Evolutionary conservation across 805 yeast species (phyloP), one percentile per base, ranked within the genome.

Genomic region (Hanseniaspora osmophila): DNA sequence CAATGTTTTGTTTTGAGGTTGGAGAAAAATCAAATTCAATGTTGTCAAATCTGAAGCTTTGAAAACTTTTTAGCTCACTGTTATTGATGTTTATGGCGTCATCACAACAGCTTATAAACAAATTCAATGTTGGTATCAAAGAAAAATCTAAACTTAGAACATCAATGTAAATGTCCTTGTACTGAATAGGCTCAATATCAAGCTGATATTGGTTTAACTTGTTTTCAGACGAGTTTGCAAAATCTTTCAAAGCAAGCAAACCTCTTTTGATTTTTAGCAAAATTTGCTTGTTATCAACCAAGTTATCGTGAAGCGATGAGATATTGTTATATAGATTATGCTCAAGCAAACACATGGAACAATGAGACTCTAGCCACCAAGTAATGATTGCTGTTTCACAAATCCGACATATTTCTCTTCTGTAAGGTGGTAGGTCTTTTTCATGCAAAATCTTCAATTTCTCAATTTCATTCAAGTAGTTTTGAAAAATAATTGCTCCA

Each of bases 331-430:
- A 87, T 10, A 83, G 75, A 54, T 78, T 74, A 62, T 87, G 95
- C 59, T 88, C 96, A 33, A 84, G 74, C 29, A 84, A 68, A 55
- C 99, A 92, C 41, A 84, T 65, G 56, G 87, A 92, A 1, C 90
- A 80, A 62, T 92, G 99, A 43, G 80, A 73, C 54, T 90, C 98
- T 37, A 92, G 68, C 82, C 94, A 92, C 98, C 98, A 92, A 3
- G 87, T 83, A 3, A 95, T 96, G n/a, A 87, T 78, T 42, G 74
- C 74, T 30, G 78, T 77, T 57, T 92, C 99, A 63, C 99, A 92
- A 27, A 92, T 87, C 42, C 96, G 73, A 61, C 99, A 92, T 30
- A 92, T 65, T 33, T 84, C 86, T 47, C 78, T 71, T 19, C 80
- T 79, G 1, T 95, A 96, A n/a, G 77, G 72, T 0, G 95, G 94